Conservation (phyloP, 768 basidiomycete genomes). For the Tephrocybe sp. region DNA sequence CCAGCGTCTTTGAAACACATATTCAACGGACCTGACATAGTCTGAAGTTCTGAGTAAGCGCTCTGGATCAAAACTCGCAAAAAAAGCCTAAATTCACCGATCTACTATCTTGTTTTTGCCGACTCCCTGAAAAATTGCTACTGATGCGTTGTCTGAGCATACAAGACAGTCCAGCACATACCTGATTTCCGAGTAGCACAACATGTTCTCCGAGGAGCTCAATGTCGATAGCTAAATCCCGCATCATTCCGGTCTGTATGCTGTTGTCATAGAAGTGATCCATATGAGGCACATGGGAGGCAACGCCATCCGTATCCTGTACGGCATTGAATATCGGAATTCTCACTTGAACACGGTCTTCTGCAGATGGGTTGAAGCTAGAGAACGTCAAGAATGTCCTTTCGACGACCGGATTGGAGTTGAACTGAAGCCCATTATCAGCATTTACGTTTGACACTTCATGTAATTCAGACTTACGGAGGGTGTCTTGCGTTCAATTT, state of each 20-base stretch:
- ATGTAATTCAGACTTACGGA: conserved; percentile 31
- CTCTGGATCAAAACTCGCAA: neutral
- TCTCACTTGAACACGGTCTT: conserved; percentile 27
- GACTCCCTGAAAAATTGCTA: conserved; percentile 43
- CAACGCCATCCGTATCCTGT: conserved; percentile 53
- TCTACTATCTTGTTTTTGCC: conserved; percentile 75
- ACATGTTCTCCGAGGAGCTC: conserved; percentile 64
- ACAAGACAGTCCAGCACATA: conserved; percentile 21
- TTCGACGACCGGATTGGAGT: conserved; percentile 44
- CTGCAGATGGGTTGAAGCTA: conserved; percentile 33
- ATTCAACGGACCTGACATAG: conserved; percentile 49
- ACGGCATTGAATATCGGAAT: conserved; percentile 51
- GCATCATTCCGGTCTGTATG: conserved; percentile 65
- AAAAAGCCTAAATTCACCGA: conserved; percentile 33
- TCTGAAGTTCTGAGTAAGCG: conserved; percentile 24
- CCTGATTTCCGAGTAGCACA: conserved; percentile 69
- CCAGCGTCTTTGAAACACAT: neutral
- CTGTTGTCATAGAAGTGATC: conserved; percentile 73
- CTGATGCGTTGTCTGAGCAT: neutral
- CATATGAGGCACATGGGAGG: conserved; percentile 65
- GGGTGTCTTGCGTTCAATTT: conserved; percentile 40
- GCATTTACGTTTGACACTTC: neutral
- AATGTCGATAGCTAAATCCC: conserved; percentile 61
- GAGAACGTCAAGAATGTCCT: conserved; percentile 47
- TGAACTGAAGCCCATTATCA: conserved; percentile 36